These are phyloP conservation scores for Akanthomyces muscarius DNA, from an alignment of 2,329 filamentous ascomycete genomes.

Conservation along the genomic window DNA sequence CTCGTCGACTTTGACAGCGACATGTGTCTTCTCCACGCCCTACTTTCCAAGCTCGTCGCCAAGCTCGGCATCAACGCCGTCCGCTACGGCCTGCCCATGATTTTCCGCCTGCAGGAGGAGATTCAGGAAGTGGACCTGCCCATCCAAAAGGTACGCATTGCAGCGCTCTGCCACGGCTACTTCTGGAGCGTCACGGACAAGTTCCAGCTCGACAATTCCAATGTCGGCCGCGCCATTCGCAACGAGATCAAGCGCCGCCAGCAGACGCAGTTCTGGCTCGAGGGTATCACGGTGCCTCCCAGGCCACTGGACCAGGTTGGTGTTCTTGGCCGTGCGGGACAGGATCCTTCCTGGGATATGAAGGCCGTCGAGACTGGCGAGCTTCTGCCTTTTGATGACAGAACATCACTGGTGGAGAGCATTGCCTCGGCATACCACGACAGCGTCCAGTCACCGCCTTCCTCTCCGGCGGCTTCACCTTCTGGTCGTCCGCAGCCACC, in stretches of 20 bases:
- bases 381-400: constrained; percentile 71
- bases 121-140: constrained; percentile 64
- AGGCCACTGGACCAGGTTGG: constrained; percentile 59
- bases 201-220: constrained; percentile 70
- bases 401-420: constrained; percentile 65
- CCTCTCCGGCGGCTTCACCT: constrained; percentile 68
- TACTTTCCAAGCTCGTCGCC: constrained; percentile 69
- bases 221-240: constrained; percentile 66
- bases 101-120: constrained; percentile 82
- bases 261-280: constrained; percentile 73
- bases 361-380: constrained; percentile 58
- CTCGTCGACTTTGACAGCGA: constrained; percentile 69
- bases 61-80: constrained; percentile 79
- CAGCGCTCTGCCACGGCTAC: constrained; percentile 84
- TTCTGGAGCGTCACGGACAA: constrained; percentile 75
- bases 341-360: constrained; percentile 44
- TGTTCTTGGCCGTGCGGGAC: constrained; percentile 43
- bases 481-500: constrained; percentile 51
- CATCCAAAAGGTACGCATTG: constrained; percentile 70
- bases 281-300: constrained; percentile 68
- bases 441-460: constrained; percentile 57
- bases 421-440: constrained; percentile 69
- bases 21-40: constrained; percentile 69
- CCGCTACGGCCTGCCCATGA: constrained; percentile 78
- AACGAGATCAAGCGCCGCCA: constrained; percentile 73